Evolutionary conservation across 2,329 filamentous ascomycete genomes (phyloP), one percentile per base, ranked within the genome.

Genomic region (Xylariaceae sp.): DNA sequence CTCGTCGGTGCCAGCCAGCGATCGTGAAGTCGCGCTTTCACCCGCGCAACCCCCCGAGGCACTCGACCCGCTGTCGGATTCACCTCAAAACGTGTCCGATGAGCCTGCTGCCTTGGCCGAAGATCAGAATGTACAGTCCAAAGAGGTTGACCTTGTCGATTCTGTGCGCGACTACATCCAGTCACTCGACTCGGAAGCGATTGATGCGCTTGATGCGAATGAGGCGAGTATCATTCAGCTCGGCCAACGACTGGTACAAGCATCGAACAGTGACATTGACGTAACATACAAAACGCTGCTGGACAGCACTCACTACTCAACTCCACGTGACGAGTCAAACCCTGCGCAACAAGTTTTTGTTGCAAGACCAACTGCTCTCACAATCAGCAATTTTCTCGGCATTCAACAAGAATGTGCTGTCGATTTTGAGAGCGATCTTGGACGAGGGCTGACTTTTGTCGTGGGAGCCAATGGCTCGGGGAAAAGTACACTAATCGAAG

Each of bases 301-400:
- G 13, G 53, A 62, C 45, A 28, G 48, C 13, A 42, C 50, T 14
- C n/a, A 42, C 41, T 39, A 45, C 40, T 6, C 56, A 38, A 44
- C 33, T 33, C 42, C 31, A 31, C 39, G 36, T 13, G 43, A 47
- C 50, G 11, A 12, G 14, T 40, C 16, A 31, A 12, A 12, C 31
- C 18, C 47, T 18, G 41, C 42, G 10, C 47, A 39, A 44, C 48
- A 45, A 1, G 55, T 66, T n/a, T 69, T 69, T 39, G 59, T 60
- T 9, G 65, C 65, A 6, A 55, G 55, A 28, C 60, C 60, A 18
- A 56, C 44, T n/a, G 50, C 58, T 3, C 53, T 70, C 22, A 61
- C 58, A 9, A 67, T 69, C 17, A 62, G 59, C n/a, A 70, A 69
- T 45, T 70, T 70, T 18, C 62, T 70, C 6, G 64, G 67, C 19